A percentile compares a stretch with the other conserved stretches of the same genome.
These are phyloP conservation scores for Blastobotrys elegans DNA, from an alignment of 1,139 yeast species.

Conservation along the genomic window DNA sequence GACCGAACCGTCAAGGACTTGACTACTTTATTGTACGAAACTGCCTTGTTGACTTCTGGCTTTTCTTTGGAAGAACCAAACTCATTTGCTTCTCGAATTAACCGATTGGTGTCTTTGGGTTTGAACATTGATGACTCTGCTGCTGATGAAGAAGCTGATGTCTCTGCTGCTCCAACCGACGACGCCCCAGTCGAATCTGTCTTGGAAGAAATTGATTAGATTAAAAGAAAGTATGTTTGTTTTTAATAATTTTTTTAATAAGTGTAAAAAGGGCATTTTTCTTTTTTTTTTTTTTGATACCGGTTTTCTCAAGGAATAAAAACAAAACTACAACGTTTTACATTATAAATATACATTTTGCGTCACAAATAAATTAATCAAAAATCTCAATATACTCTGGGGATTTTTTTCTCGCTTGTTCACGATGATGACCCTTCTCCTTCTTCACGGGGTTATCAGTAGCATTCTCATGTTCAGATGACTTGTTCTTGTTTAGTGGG, in stretches of 20 bases:
- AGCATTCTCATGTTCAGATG: too few relatives aligned
- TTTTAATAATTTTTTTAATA: not conserved
- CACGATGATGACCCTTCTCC: too few relatives aligned
- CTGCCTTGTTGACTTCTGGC: slow-evolving; percentile 98
- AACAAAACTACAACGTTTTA: too few relatives aligned
- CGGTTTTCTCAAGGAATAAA: too few relatives aligned
- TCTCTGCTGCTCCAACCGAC: slow-evolving; percentile 46
- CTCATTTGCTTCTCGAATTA: slow-evolving; percentile 94
- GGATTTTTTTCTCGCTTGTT: not conserved
- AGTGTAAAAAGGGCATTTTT: not conserved
- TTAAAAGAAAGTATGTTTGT: not conserved
- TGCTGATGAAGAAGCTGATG: slow-evolving; percentile 69
- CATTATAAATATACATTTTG: too few relatives aligned
- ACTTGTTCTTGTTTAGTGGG: too few relatives aligned
- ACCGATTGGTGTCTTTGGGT: slow-evolving; percentile 96
- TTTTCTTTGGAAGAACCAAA: slow-evolving; percentile 98
- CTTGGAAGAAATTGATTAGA: slow-evolving; percentile 98
- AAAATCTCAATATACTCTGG: not conserved
- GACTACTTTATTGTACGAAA: slow-evolving; percentile 93
- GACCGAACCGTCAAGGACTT: slow-evolving; percentile 98
- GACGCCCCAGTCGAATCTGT: slow-evolving; percentile 74
- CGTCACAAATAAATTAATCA: too few relatives aligned
- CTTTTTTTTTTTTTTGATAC: too few relatives aligned
- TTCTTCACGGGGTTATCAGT: too few relatives aligned
- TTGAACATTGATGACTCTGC: slow-evolving; percentile 94